phyloP scores from a whole-genome alignment of 2,329 filamentous ascomycete species.

The Venturia oleaginea region DNA sequence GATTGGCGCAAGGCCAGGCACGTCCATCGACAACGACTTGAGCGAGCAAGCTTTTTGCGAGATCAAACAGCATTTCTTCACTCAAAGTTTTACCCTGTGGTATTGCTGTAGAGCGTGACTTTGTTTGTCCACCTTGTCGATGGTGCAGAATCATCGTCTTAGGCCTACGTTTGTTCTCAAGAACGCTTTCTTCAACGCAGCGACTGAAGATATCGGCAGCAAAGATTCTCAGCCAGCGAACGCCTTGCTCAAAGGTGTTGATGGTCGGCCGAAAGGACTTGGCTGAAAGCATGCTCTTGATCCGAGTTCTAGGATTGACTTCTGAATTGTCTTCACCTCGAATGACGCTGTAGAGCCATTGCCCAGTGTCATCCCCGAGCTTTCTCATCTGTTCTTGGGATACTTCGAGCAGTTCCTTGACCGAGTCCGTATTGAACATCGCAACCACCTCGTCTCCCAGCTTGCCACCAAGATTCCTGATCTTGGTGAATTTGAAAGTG shows the following conservation, averaged over 20 bases:
- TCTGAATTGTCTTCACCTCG: slow-evolving; percentile 80
- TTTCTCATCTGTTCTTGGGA: slow-evolving; percentile 67
- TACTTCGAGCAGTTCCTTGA: slow-evolving; percentile 65
- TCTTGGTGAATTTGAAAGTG: slow-evolving; percentile 87
- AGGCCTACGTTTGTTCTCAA: slow-evolving; percentile 79
- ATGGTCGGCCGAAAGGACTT: slow-evolving; percentile 90
- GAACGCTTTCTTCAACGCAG: slow-evolving; percentile 79
- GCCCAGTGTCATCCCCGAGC: slow-evolving; percentile 73
- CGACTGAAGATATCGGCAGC: slow-evolving; percentile 83
- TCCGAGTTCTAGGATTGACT: slow-evolving; percentile 82
- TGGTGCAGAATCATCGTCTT: slow-evolving; percentile 81
- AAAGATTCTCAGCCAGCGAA: slow-evolving; percentile 85
- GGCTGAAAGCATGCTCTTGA: slow-evolving; percentile 94
- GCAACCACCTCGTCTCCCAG: slow-evolving; percentile 77
- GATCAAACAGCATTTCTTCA: slow-evolving; percentile 61
- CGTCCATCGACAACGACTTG: slow-evolving; percentile 70
- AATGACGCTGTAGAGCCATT: slow-evolving; percentile 77
- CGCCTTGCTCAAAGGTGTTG: slow-evolving; percentile 65
- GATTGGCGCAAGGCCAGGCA: slow-evolving; percentile 85
- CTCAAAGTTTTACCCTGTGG: slow-evolving; percentile 65
- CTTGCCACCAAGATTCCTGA: slow-evolving; percentile 91
- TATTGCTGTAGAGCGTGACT: slow-evolving; percentile 68
- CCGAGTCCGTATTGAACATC: slow-evolving; percentile 70
- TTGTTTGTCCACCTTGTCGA: slow-evolving; percentile 61
- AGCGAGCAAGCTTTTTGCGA: slow-evolving; percentile 66